Base-by-base conservation (phyloP, 2,329 filamentous ascomycete species). In the Dothideomycetes sp. region DNA sequence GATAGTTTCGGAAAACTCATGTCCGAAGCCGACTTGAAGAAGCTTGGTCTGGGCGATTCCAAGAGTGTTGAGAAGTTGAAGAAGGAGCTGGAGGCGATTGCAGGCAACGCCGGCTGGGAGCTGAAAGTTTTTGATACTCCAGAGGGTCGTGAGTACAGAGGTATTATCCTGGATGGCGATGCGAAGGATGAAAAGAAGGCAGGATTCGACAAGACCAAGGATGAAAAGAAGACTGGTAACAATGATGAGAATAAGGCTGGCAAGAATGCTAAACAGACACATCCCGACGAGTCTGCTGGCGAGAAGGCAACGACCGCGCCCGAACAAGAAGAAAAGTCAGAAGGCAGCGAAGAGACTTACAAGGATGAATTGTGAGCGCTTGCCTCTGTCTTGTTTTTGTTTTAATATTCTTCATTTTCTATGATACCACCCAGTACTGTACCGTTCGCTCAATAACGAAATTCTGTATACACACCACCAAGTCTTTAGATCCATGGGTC, bases 71-170 rank as follows among this genome's bases (percentile, higher is more conserved):
- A 88, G 51, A 69, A 78, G 32, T 67, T 94, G 56, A 74, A 74
- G 52, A 71, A 78, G 47, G 69, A 84, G 54, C 62, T 94, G 44
- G 71, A 83, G 55, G 73, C 77, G 51, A 56, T 83, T 28, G 84
- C 84, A 0, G 74, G 78, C 3, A 77, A 80, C 6, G 74, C 78
- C 49, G 77, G 78, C 12, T 94, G 87, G 86, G 82, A 79, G 52
- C 65, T 94, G 45, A 84, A 91, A 59, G 69, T 91, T 11, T 75
- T 91, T 1, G 82, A 91, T 53, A 69, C 76, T 9, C 74, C 80
- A 1, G 70, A 74, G 4, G 70, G 73, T 16, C 64, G 75, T 46
- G 80, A 86, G 55, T 74, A 89, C 28, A 67, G 81, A 31, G 84
- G 81, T 0, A 75, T 84, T 29, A 72, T 89, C 12, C 78, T 81